Base-by-base conservation (phyloP, 164 flowering plant species). In the Tetrastigma voinierianum region DNA sequence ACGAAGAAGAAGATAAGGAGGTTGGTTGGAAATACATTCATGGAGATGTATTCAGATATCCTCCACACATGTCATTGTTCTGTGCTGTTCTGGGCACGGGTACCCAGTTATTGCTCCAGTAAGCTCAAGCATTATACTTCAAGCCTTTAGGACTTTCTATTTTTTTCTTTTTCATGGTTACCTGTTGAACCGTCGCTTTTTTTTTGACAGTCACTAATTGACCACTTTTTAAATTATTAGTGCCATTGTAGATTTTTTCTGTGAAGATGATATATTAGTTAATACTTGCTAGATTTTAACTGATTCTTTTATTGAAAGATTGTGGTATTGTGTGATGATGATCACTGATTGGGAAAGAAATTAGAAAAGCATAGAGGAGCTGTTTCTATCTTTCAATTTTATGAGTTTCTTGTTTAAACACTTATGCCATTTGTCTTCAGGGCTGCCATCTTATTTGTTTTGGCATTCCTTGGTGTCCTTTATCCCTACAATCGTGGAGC, bases 41-140 rank as follows among this genome's bases (percentile, higher is more conserved):
- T 61, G 86, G 87, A 44, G 92, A 89, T 78, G 87, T 88, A 17
- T 88, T 89, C 70, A 75, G 88, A 83, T 75, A 62, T 71, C 96
- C 98, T 59, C 77, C 75, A 19, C 54, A 70, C 54, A 23, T 73
- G 67, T 72, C 84, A 46, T 71, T 90, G 69, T 83, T 93, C 57
- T 86, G 77, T 82, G 95, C 90, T 16, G 58, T 90, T 54, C 59
- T 93, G 69, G 98, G 91, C 46, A 45, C 78, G 32, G 96, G 98
- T 48, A 82, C 82, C 40, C 98, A 93, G 77, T 66, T 90, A 24
- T 72, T 88, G 67, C 75, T 72, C 23, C 12, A 86, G 98, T 93
- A 82, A 82, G 90, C 67, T 57, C 58, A 60, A 51, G 19, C 16
- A 43, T 45, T 48, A 52, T 19, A 48, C 15, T n/a, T 60, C 25